Evolutionary conservation across 2,329 filamentous ascomycete species (phyloP).

Genomic region (Calonectria pauciramosa): DNA sequence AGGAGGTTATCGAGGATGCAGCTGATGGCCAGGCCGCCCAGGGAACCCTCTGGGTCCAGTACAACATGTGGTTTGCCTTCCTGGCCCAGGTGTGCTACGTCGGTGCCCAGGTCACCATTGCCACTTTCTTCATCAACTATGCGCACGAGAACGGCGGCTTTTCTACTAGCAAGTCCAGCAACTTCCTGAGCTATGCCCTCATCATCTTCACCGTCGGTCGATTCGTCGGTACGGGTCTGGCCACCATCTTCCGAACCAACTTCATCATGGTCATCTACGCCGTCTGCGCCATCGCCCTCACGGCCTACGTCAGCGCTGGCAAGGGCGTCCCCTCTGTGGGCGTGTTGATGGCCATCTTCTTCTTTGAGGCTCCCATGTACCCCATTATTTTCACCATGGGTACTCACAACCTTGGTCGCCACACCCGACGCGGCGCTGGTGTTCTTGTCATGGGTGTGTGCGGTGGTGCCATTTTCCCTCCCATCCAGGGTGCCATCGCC

Average conservation of each 20-base stretch:
- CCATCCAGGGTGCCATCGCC: constrained; percentile 37
- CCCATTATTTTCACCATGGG: constrained; percentile 84
- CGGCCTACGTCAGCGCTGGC: constrained; percentile 60
- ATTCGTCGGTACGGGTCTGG: constrained; percentile 76
- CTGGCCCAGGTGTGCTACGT: constrained; percentile 85
- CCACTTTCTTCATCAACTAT: constrained; percentile 81
- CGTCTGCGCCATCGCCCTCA: constrained; percentile 72
- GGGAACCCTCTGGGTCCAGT: constrained; percentile 78
- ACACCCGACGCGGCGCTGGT: constrained; percentile 83
- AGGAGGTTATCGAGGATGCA: constrained; percentile 55
- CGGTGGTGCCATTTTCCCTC: constrained; percentile 69
- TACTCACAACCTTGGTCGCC: constrained; percentile 80
- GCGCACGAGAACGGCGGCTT: constrained; percentile 70
- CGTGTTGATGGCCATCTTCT: constrained; percentile 80
- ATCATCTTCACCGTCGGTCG: constrained; percentile 81
- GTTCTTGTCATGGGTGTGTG: constrained; percentile 77
- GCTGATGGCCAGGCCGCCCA: constrained; percentile 65
- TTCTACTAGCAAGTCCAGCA: constrained; percentile 65
- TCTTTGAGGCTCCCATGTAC: constrained; percentile 86
- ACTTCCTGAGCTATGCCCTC: constrained; percentile 81
- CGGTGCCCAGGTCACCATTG: constrained; percentile 78
- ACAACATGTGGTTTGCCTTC: constrained; percentile 81
- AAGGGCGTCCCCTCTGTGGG: constrained; percentile 61
- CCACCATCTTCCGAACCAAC: constrained; percentile 72
- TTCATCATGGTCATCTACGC: constrained; percentile 78